These are phyloP conservation scores for Aspergillus terreus DNA, from an alignment of 2,329 filamentous ascomycete genomes.

Conservation along the genomic window DNA sequence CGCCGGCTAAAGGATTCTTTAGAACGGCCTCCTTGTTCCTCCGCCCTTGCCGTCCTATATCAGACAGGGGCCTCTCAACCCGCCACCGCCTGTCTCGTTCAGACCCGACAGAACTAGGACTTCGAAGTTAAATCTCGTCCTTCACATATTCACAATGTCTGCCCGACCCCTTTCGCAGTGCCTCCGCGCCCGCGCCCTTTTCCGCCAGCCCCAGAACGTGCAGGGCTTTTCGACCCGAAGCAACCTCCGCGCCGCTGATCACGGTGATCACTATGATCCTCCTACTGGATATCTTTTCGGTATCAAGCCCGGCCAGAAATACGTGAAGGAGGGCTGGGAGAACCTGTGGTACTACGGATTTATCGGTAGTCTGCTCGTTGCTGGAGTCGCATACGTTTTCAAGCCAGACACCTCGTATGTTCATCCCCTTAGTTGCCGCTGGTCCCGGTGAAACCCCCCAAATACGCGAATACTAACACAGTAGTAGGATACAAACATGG, in stretches of 20 bases:
- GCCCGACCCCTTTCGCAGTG: conserved; percentile 35
- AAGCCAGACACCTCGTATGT: conserved; percentile 99
- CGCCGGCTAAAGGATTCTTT: conserved; percentile 9
- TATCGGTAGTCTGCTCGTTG: conserved; percentile 70
- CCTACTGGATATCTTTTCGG: conserved; percentile 91
- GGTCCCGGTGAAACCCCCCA: neutral
- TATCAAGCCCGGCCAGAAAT: conserved; percentile 91
- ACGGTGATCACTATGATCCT: conserved; percentile 80
- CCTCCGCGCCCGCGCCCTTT: conserved; percentile 38
- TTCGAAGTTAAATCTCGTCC: neutral
- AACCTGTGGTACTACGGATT: conserved; percentile 79
- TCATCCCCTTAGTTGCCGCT: conserved; percentile 6
- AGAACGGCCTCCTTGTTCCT: conserved; percentile 5
- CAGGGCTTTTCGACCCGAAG: conserved; percentile 41
- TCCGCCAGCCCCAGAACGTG: conserved; percentile 32
- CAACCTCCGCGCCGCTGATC: conserved; percentile 44
- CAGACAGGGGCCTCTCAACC: conserved; percentile 15
- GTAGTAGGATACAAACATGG: conserved; percentile 92
- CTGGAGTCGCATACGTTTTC: conserved; percentile 80
- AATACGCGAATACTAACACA: conserved; percentile 16
- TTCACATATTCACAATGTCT: conserved; percentile 34
- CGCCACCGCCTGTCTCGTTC: conserved; percentile 16
- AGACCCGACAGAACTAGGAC: conserved; percentile 8
- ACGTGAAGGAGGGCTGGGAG: conserved; percentile 96
- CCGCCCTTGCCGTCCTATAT: conserved; percentile 9